Conservation (phyloP, 139 green algal genomes). For the Tetratostichococcus sp. region DNA sequence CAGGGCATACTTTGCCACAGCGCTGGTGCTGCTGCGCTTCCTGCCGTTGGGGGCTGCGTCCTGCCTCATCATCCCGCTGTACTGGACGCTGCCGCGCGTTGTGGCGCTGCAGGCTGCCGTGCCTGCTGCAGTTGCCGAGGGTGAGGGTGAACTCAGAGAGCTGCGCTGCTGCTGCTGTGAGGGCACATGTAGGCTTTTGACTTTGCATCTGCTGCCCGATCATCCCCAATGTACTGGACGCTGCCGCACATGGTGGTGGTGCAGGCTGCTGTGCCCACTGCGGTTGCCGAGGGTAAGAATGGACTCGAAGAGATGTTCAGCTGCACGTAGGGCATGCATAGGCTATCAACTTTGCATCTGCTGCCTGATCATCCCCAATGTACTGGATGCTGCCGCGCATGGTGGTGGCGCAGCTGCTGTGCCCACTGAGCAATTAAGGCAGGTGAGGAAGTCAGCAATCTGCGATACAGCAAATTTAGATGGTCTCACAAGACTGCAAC, state of each 20-base stretch:
- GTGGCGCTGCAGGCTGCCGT: not conserved
- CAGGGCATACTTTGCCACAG: not conserved
- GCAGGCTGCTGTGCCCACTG: not conserved
- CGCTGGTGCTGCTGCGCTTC: not conserved
- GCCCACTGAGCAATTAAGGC: no score
- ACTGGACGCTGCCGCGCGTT: not conserved
- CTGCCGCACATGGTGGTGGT: not conserved
- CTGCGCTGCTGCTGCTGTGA: no score
- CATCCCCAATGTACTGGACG: not conserved
- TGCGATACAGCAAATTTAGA: no score
- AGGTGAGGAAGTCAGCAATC: no score
- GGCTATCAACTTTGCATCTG: no score
- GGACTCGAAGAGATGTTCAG: no score
- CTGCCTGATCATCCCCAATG: no score
- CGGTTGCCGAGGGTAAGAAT: not conserved
- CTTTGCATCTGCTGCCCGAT: no score
- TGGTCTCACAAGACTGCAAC: no score
- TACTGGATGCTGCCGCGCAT: slow-evolving; percentile 1
- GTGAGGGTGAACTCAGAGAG: not conserved
- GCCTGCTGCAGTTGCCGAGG: not conserved
- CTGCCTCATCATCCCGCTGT: not conserved
- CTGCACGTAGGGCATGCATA: no score
- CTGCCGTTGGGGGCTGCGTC: not conserved
- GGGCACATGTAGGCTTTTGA: no score
- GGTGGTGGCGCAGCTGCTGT: not conserved